Evolutionary conservation across 805 yeast genomes (phyloP).

Genomic region (Saccharomycopsis sp.): DNA sequence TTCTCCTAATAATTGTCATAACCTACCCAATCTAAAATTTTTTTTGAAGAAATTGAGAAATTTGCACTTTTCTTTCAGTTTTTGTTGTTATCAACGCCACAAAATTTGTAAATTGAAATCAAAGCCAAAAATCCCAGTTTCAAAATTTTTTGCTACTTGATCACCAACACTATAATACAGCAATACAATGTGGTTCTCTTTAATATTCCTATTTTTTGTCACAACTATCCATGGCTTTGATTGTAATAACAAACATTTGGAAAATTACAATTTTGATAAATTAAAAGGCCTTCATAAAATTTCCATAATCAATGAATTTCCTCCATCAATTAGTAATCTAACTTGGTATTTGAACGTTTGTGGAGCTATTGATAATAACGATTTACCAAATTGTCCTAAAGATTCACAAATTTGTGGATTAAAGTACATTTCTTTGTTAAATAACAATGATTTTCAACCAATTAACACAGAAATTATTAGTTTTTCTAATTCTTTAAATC

Average conservation of each 20-base stretch:
- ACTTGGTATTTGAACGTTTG: conserved; percentile 71
- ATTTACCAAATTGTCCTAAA: conserved; percentile 45
- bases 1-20: too few species aligned
- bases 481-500: conserved; percentile 34
- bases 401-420: conserved; percentile 76
- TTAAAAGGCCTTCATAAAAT: conserved; percentile 40
- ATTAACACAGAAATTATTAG: conserved; percentile 54
- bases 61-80: too few species aligned
- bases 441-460: conserved; percentile 25
- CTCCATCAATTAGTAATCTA: conserved; percentile 59
- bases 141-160: too few species aligned
- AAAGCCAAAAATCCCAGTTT: too few species aligned
- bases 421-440: conserved; percentile 43
- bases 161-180: too few species aligned
- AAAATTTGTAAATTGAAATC: too few species aligned
- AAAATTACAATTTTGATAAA: conserved; percentile 31
- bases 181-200: too few species aligned
- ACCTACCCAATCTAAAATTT: too few species aligned
- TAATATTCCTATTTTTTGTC: too few species aligned
- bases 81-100: too few species aligned
- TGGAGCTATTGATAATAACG: conserved; percentile 33
- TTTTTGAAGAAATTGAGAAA: too few species aligned
- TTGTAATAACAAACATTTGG: conserved; percentile 7
- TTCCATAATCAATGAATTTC: conserved; percentile 44
- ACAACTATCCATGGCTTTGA: conserved; percentile 6